Evolutionary conservation across 2,329 filamentous ascomycete species (phyloP), one percentile per base, ranked within the genome.

Genomic region (Cladosporium sp.): DNA sequence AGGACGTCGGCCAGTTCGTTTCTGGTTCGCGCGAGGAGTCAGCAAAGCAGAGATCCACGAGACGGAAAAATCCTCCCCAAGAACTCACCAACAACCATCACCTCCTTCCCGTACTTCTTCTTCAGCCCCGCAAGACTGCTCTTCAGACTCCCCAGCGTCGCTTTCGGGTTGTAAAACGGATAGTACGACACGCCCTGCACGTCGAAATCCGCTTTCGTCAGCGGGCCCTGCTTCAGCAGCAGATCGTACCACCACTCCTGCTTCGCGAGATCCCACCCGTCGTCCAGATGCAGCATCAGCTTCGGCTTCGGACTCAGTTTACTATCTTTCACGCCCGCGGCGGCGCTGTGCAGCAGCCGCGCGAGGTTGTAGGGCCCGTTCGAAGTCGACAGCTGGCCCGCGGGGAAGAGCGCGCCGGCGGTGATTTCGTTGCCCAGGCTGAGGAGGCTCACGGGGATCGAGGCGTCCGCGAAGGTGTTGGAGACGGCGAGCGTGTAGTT

Each of bases 371-470:
- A 55, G 4, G 69, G 59, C 1, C 60, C 61, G 4, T 58, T 55
- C 3, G 56, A 40, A 46, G 58, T 63, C 5, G 66, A 57, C 31
- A 64, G 60, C 31, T 64, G 54, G 22, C 67, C 68, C 0, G 63
- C 51, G 2, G 68, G 68, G 61, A 65, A 71, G 42, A 71, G 59
- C 49, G 68, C 58, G 14, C 68, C 68, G 42, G 62, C 58, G 11
- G 63, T 60, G 56, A 71, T 68, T 59, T 70, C 68, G 46, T 70
- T 70, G 31, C 68, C 68, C 14, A 70, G 62, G 4, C 60, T 71
- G 3, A 76, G 71, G 28, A 74, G 66, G 31, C 59, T 61, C 16
- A 72, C 61, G 16, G 66, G 57, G 38, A 76, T 69, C 8, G 66
- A 63, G 42, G 67, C 68, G 9, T 61, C 56, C 37, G 68, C 61